phyloP scores from a whole-genome alignment of 1,139 yeast species.

The Yamadazyma triangularis region DNA sequence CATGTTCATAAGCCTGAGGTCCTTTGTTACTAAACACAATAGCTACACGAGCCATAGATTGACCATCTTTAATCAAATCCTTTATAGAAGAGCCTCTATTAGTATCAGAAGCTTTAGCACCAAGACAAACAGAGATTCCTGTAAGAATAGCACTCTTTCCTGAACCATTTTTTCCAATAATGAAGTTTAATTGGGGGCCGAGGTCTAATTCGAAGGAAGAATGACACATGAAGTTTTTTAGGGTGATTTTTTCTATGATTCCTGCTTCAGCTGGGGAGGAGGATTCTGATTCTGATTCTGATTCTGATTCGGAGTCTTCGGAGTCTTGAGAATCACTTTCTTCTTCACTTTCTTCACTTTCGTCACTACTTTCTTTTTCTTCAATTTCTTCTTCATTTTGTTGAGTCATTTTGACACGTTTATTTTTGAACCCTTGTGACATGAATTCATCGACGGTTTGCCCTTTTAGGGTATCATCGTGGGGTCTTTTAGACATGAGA shows the following conservation, averaged over 20 bases:
- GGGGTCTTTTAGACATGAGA: not conserved
- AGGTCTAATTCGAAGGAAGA: conserved; percentile 68
- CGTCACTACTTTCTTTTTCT: too few relatives aligned
- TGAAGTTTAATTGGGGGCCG: conserved; percentile 84
- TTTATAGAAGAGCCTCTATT: conserved; percentile 74
- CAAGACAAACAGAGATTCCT: conserved; percentile 85
- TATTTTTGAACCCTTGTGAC: not conserved
- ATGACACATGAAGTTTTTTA: conserved; percentile 81
- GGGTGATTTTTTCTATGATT: conserved; percentile 49
- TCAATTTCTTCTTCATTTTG: too few relatives aligned
- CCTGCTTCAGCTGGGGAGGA: conserved; percentile 46
- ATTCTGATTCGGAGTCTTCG: not conserved
- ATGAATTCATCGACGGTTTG: not conserved
- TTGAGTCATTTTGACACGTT: not conserved
- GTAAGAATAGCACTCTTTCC: conserved; percentile 94
- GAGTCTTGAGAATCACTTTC: not conserved
- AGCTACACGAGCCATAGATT: conserved; percentile 54
- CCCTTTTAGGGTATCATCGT: too few relatives aligned
- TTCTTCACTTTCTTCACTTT: too few relatives aligned
- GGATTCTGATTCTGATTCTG: not conserved
- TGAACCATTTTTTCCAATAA: conserved; percentile 91
- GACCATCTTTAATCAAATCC: conserved; percentile 76
- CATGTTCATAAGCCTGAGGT: conserved; percentile 57
- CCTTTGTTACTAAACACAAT: conserved; percentile 64
- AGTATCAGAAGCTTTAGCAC: conserved; percentile 92